phyloP scores from a whole-genome alignment of 106 monocot species.

The Narthecium ossifragum region DNA sequence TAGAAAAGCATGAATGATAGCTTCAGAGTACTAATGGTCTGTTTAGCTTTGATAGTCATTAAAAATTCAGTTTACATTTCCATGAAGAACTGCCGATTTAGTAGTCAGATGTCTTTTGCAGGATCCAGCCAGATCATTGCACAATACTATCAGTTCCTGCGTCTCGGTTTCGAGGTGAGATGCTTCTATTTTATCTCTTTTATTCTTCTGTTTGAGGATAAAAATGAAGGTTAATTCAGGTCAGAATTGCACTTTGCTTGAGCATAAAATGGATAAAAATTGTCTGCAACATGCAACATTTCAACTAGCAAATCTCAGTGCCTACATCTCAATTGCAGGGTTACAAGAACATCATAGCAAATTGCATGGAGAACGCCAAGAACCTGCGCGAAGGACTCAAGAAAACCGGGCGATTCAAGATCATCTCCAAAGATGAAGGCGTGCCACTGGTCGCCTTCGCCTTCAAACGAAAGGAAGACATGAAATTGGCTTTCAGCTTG shows the following conservation, averaged over 20 bases:
- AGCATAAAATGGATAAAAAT: neutral
- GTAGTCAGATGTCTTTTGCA: conserved; percentile 14
- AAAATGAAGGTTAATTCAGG: neutral
- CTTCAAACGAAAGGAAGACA: conserved; percentile 14
- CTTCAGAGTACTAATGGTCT: too few relatives aligned
- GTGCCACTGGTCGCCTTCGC: conserved; percentile 51
- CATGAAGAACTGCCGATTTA: too few relatives aligned
- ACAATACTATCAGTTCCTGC: conserved; percentile 43
- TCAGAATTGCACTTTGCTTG: neutral
- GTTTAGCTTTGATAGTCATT: too few relatives aligned
- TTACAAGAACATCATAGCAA: conserved; percentile 35
- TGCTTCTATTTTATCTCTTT: neutral
- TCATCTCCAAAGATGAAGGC: conserved; percentile 39
- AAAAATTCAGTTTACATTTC: too few relatives aligned
- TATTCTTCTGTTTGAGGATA: neutral
- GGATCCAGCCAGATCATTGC: conserved; percentile 47
- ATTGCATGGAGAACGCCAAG: conserved; percentile 41
- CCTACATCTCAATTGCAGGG: too few relatives aligned
- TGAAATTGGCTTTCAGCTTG: too few relatives aligned
- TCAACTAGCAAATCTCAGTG: too few relatives aligned
- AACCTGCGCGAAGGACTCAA: conserved; percentile 27
- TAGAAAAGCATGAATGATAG: too few relatives aligned
- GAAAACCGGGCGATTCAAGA: conserved; percentile 18
- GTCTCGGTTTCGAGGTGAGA: conserved; percentile 35
- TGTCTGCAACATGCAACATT: too few relatives aligned